These are phyloP conservation scores for Picea mariana DNA, from an alignment of 83 land plant genomes.

Conservation along the genomic window DNA sequence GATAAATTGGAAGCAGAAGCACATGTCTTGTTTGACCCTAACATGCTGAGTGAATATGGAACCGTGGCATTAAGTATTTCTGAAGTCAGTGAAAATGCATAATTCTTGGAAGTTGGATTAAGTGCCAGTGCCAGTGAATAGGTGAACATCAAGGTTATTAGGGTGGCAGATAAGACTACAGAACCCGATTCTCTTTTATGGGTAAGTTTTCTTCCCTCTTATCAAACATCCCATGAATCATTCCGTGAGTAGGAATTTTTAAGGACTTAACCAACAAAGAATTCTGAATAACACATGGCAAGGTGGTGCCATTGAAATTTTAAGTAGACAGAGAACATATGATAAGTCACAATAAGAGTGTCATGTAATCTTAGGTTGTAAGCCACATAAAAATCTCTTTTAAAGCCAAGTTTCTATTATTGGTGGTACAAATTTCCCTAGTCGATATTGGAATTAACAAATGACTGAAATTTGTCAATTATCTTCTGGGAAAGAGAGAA, in stretches of 20 bases:
- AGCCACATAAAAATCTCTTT: not conserved
- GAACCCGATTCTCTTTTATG: slow-evolving; percentile 78
- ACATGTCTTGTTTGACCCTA: slow-evolving; percentile 92
- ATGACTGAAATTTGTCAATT: not conserved
- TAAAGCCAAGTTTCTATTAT: not conserved
- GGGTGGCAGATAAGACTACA: slow-evolving; percentile 63
- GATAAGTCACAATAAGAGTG: not conserved
- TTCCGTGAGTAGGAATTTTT: not conserved
- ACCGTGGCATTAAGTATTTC: slow-evolving; percentile 61
- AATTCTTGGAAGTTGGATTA: slow-evolving; percentile 81
- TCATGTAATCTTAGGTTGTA: not conserved
- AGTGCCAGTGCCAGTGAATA: slow-evolving; percentile 98
- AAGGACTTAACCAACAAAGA: not conserved
- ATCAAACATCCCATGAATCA: not conserved
- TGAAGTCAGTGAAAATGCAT: slow-evolving; percentile 80
- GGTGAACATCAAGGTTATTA: slow-evolving; percentile 87
- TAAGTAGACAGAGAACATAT: not conserved
- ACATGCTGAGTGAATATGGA: slow-evolving; percentile 89
- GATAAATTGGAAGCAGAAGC: slow-evolving; percentile 72
- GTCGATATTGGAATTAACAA: not conserved
- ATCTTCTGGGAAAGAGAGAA: not conserved
- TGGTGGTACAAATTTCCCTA: not conserved
- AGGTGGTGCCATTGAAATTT: too few species aligned
- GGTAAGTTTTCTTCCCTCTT: slow-evolving; percentile 45
- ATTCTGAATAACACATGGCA: not conserved